phyloP scores from a whole-genome alignment of 306 rosid species.

The Purshia tridentata region DNA sequence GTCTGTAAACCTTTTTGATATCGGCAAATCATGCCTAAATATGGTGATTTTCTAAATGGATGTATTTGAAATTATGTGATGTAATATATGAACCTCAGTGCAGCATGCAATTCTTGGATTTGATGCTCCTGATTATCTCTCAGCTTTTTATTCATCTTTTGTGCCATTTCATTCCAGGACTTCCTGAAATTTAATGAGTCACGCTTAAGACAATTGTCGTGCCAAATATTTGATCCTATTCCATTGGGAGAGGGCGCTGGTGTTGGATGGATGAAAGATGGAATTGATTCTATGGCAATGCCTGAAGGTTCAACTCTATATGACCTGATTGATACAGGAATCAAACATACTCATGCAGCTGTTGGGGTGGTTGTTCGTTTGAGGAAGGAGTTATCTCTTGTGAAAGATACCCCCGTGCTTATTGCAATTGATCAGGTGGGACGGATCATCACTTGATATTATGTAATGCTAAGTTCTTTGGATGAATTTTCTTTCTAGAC shows the following conservation, averaged over 20 bases:
- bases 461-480: neutral
- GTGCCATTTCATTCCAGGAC: constrained; percentile 59
- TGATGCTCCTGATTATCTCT: neutral
- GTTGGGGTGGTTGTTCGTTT: constrained; percentile 89
- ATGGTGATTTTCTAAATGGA: neutral
- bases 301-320: constrained; percentile 76
- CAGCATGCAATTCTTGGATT: neutral
- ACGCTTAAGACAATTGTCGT: constrained; percentile 49
- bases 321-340: constrained; percentile 80
- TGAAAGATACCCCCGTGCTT: constrained; percentile 85
- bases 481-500: constrained; percentile 3
- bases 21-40: neutral
- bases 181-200: constrained; percentile 80
- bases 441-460: constrained; percentile 7
- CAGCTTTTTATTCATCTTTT: constrained; percentile 17
- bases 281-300: constrained; percentile 58
- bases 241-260: constrained; percentile 95
- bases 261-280: constrained; percentile 91
- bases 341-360: constrained; percentile 88
- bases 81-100: neutral
- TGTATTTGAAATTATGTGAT: neutral
- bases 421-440: constrained; percentile 96
- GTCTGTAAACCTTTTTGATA: neutral
- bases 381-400: constrained; percentile 90
- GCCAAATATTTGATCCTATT: constrained; percentile 81